Percentiles rank a stretch among this genome's conserved stretches.
phyloP scores from a whole-genome alignment of 139 green algal genomes.

The Chlamydomonas sp. region DNA sequence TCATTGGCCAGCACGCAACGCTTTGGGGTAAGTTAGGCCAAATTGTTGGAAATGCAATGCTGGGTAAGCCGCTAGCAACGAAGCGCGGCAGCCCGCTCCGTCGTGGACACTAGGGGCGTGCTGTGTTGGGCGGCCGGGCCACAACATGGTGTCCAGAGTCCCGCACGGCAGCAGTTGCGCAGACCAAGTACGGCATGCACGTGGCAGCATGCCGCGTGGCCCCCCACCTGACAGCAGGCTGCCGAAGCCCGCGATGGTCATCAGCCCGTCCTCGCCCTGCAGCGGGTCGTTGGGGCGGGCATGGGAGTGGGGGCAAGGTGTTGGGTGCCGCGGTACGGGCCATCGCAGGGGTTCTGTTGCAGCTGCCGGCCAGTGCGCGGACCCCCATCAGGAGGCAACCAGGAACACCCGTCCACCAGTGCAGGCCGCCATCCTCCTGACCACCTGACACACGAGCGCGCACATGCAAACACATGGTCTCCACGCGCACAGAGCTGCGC shows the following conservation, averaged over 20 bases:
- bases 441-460: too few relatives aligned
- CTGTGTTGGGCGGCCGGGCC: too few relatives aligned
- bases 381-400: too few relatives aligned
- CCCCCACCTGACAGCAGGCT: conserved; percentile 69
- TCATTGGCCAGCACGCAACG: background rate
- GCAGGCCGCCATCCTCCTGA: too few relatives aligned
- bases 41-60: background rate
- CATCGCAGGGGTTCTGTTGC: background rate
- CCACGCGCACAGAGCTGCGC: too few relatives aligned
- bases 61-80: background rate
- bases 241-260: conserved; percentile 84
- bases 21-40: background rate
- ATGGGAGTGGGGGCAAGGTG: background rate
- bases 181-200: too few relatives aligned
- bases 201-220: background rate
- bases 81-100: background rate
- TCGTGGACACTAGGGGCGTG: background rate
- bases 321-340: background rate
- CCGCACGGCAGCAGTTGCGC: too few relatives aligned
- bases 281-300: background rate
- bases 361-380: too few relatives aligned
- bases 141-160: too few relatives aligned
- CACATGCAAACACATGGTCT: too few relatives aligned
- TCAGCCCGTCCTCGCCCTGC: conserved; percentile 57
- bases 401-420: too few relatives aligned